Percentiles rank a stretch among this genome's conserved stretches.
Conservation (phyloP, 306 rosid species). For the Glycine soja region DNA sequence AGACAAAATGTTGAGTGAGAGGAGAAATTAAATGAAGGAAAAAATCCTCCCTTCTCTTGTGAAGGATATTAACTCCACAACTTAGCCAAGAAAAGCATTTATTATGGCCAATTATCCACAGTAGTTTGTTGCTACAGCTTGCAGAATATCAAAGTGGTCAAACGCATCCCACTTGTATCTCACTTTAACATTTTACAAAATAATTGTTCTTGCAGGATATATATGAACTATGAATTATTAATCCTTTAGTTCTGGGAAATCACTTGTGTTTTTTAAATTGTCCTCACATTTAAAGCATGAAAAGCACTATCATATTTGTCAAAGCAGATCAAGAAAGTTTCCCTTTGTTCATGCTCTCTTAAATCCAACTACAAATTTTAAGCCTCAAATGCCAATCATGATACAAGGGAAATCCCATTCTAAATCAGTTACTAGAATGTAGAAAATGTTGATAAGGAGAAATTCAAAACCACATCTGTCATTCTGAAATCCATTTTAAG, state of each 20-base stretch:
- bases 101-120: no score
- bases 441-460: not conserved
- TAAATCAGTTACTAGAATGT: not conserved
- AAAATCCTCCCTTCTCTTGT: no score
- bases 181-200: conserved; percentile 3
- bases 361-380: not conserved
- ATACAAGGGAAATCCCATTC: not conserved
- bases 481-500: not conserved
- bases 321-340: not conserved
- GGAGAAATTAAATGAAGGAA: no score
- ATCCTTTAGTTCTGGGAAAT: not conserved
- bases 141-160: no score
- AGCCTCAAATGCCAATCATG: not conserved
- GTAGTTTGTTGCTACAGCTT: no score
- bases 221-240: conserved; percentile 3
- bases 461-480: not conserved
- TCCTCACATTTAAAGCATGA: not conserved
- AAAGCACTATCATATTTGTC: not conserved
- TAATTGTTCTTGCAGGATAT: not conserved
- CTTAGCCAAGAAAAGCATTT: no score
- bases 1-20: not conserved
- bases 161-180: conserved; percentile 1
- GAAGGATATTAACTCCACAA: no score
- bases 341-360: not conserved
- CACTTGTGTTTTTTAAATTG: not conserved